Conservation (phyloP, 1,284 basidiomycete genomes). For the Heliocybe sulcata region DNA sequence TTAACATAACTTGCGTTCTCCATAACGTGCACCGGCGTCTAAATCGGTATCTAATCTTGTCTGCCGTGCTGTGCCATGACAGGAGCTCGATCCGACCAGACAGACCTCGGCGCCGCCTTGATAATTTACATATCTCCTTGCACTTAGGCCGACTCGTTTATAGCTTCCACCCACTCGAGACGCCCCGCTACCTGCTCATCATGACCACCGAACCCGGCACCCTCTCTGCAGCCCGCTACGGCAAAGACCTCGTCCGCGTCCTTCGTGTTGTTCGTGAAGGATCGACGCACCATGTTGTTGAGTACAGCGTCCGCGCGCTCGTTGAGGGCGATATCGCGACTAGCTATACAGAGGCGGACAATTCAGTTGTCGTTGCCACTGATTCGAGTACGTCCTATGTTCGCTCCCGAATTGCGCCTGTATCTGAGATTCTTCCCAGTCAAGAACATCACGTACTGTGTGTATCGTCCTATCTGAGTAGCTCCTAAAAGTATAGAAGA, state of each 20-base stretch:
- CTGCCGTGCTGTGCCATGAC: no score
- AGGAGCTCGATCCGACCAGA: no score
- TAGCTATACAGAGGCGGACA: conserved; percentile 81
- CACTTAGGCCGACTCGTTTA: no score
- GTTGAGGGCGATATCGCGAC: conserved; percentile 76
- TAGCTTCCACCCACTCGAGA: no score
- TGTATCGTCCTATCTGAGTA: conserved; percentile 13
- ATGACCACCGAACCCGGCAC: conserved; percentile 10
- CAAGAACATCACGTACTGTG: conserved; percentile 91
- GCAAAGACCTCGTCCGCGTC: conserved; percentile 84
- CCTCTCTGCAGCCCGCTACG: conserved; percentile 60
- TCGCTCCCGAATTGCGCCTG: conserved; percentile 3
- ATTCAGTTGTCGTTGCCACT: conserved; percentile 80
- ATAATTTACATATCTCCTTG: no score
- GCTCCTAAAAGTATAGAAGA: background rate
- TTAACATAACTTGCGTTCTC: no score
- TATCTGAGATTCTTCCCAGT: conserved; percentile 35
- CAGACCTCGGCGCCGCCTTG: no score
- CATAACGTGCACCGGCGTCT: background rate
- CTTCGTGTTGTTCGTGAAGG: conserved; percentile 77
- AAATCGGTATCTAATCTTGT: no score
- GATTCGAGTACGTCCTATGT: conserved; percentile 62
- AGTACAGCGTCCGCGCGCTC: conserved; percentile 74
- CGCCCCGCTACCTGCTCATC: background rate
- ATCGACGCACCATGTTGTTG: conserved; percentile 64